A percentile compares a stretch with the other conserved stretches of the same genome.
Evolutionary conservation across 192 early-diverging fungal genomes (phyloP).

Genomic region (Linnemannia schmuckeri): DNA sequence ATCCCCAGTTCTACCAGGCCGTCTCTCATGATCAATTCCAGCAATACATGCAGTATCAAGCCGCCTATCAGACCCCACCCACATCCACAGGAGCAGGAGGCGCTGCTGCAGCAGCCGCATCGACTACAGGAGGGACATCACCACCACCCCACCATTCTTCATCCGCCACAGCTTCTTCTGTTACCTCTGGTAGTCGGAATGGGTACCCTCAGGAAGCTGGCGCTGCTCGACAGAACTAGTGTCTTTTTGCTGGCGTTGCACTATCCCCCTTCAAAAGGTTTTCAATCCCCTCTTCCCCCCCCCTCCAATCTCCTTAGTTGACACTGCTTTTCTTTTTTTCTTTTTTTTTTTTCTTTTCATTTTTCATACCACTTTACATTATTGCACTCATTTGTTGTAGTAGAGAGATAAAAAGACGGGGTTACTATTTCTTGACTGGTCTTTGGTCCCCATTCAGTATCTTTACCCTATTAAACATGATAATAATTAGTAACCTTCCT

Average conservation of each 20-base stretch:
- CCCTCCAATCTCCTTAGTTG: not conserved
- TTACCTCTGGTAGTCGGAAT: slow-evolving; percentile 1
- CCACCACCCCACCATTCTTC: not conserved
- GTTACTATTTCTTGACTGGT: no score
- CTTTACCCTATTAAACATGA: no score
- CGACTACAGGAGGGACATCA: not conserved
- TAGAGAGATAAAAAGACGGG: not conserved
- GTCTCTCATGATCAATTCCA: slow-evolving; percentile 53
- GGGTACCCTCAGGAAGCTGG: slow-evolving; percentile 27
- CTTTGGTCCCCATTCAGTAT: no score
- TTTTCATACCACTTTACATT: slow-evolving; percentile 1
- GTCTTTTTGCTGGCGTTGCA: not conserved
- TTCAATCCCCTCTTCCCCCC: not conserved
- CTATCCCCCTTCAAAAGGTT: no score
- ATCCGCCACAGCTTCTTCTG: not conserved
- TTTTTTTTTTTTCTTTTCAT: slow-evolving; percentile 2
- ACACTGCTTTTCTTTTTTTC: not conserved
- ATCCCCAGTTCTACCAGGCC: slow-evolving; percentile 47
- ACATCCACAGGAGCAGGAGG: slow-evolving; percentile 17
- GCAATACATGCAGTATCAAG: slow-evolving; percentile 53
- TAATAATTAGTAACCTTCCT: no score
- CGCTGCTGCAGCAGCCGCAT: slow-evolving; percentile 11
- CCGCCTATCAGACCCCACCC: slow-evolving; percentile 33
- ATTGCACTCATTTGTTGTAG: not conserved
- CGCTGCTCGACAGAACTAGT: slow-evolving; percentile 17